These are phyloP conservation scores for Lepidium sativum DNA, from an alignment of 345 rosid genomes.

Conservation along the genomic window DNA sequence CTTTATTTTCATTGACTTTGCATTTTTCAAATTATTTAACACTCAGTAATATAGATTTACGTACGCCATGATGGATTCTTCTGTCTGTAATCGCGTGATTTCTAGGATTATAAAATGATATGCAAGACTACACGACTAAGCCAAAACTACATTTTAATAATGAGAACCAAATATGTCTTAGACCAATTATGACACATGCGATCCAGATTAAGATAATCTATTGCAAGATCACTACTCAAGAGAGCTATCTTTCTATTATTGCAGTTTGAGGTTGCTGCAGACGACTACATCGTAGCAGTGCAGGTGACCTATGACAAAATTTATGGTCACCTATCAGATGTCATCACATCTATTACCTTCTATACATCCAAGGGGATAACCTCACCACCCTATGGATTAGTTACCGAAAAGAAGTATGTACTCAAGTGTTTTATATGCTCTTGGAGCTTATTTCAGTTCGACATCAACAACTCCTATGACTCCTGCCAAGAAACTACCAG, in stretches of 20 bases:
- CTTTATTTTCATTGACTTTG: background rate
- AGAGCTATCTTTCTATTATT: background rate
- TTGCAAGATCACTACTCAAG: background rate
- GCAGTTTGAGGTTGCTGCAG: background rate
- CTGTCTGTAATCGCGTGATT: too few relatives aligned
- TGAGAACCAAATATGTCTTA: too few relatives aligned
- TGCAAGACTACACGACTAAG: background rate
- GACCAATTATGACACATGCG: too few relatives aligned
- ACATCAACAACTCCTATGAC: background rate
- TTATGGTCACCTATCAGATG: background rate
- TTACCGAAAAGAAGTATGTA: background rate
- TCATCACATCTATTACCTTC: slow-evolving; percentile 8
- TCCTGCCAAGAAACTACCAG: background rate
- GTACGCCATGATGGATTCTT: background rate
- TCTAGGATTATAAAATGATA: background rate
- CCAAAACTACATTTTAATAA: background rate
- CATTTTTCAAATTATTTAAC: background rate
- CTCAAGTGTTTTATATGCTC: slow-evolving; percentile 1
- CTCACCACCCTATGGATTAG: slow-evolving; percentile 6
- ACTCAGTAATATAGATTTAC: background rate
- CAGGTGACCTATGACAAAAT: background rate
- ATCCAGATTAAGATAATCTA: too few relatives aligned
- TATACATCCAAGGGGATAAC: background rate
- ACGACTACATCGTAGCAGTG: slow-evolving; percentile 5
- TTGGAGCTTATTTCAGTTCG: slow-evolving; percentile 7